A percentile compares a stretch with the other conserved stretches of the same genome.
These are phyloP conservation scores for Fusarium coffeatum DNA, from an alignment of 2,329 filamentous ascomycete genomes.

Conservation along the genomic window DNA sequence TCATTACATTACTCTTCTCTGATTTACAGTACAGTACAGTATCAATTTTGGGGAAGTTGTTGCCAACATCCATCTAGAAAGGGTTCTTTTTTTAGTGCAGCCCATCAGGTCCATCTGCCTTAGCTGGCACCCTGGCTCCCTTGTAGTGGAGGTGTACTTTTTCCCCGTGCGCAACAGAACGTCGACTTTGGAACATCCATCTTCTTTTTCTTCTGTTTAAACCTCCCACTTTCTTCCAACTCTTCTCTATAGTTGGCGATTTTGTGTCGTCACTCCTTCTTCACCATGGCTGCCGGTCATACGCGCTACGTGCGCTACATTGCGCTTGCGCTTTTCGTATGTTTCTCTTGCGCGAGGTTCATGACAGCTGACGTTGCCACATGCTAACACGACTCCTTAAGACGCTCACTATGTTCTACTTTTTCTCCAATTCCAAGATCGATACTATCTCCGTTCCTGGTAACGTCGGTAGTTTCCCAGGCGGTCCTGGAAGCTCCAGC, in stretches of 20 bases:
- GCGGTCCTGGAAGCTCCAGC: slow-evolving; percentile 40
- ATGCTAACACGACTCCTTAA: slow-evolving; percentile 28
- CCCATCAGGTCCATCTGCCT: slow-evolving; percentile 13
- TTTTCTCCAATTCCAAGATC: slow-evolving; percentile 73
- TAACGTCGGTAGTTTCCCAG: slow-evolving; percentile 38
- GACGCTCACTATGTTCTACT: slow-evolving; percentile 73
- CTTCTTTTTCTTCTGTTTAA: slow-evolving; percentile 30
- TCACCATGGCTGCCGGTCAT: slow-evolving; percentile 72
- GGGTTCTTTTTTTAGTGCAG: slow-evolving; percentile 22
- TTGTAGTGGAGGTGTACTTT: slow-evolving; percentile 32
- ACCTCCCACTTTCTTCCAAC: slow-evolving; percentile 15
- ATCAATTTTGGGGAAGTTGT: background rate
- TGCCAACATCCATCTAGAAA: background rate
- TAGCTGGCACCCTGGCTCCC: slow-evolving; percentile 14
- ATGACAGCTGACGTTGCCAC: slow-evolving; percentile 18
- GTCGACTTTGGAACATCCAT: slow-evolving; percentile 37
- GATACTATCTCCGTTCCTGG: slow-evolving; percentile 52
- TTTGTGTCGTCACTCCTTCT: slow-evolving; percentile 33
- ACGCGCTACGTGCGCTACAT: slow-evolving; percentile 82
- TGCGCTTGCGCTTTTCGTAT: slow-evolving; percentile 85
- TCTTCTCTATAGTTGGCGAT: slow-evolving; percentile 22
- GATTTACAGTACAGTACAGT: background rate
- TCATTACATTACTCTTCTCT: background rate
- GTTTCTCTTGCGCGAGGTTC: slow-evolving; percentile 50
- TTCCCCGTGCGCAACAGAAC: slow-evolving; percentile 29